phyloP scores from a whole-genome alignment of 257 asterid species.

The Nemophila menziesii region DNA sequence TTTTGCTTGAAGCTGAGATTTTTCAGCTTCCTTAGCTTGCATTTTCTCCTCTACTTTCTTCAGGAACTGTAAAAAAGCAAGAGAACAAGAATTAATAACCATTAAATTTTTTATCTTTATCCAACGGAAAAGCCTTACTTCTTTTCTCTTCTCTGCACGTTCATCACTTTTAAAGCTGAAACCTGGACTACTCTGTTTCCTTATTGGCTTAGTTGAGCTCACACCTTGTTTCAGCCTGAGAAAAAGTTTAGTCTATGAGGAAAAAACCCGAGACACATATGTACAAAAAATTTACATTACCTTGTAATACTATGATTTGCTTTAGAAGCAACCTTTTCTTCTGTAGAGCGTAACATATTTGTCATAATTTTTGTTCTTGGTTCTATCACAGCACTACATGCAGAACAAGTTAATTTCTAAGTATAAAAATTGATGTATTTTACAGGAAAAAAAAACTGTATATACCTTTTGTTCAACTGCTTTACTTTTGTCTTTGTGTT shows the following conservation, averaged over 20 bases:
- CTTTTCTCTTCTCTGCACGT: constrained; percentile 46
- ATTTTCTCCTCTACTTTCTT: constrained; percentile 32
- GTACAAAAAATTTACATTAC: constrained; percentile 14
- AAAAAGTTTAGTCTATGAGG: constrained; percentile 9
- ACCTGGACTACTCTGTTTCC: constrained; percentile 29
- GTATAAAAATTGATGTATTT: not conserved
- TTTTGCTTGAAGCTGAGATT: constrained; percentile 31
- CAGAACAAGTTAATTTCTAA: constrained; percentile 1
- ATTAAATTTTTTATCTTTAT: not conserved
- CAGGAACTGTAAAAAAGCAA: constrained; percentile 12
- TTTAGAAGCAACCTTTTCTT: constrained; percentile 20
- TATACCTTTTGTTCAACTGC: constrained; percentile 42
- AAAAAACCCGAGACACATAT: not conserved
- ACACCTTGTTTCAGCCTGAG: constrained; percentile 28
- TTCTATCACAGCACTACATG: constrained; percentile 23
- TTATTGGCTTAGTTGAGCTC: constrained; percentile 15
- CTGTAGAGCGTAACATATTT: constrained; percentile 18
- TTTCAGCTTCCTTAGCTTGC: constrained; percentile 37
- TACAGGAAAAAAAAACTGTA: constrained; percentile 4
- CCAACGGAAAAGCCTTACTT: constrained; percentile 26
- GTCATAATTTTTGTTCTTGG: constrained; percentile 16
- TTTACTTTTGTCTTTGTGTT: constrained; percentile 20
- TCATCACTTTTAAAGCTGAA: constrained; percentile 33
- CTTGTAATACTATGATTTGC: constrained; percentile 32
- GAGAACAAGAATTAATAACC: not conserved